Conservation (phyloP, 108 stramenopile genomes). For the Skeletonema marinoi region DNA sequence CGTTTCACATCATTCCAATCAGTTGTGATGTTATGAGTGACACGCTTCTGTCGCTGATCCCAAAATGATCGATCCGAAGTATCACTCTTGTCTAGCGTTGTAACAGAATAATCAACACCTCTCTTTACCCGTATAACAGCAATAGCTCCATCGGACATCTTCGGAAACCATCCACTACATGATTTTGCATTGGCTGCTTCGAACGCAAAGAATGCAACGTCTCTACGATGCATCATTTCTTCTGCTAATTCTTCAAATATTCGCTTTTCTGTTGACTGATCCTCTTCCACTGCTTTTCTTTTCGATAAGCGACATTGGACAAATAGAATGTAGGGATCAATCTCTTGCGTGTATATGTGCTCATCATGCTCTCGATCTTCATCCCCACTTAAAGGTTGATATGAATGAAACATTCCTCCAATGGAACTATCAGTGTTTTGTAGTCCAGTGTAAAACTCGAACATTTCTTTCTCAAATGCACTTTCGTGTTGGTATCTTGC, state of each 20-base stretch:
- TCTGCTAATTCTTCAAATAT: slow-evolving; percentile 38
- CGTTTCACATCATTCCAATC: slow-evolving; percentile 27
- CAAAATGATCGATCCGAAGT: slow-evolving; percentile 1
- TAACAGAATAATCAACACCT: slow-evolving; percentile 14
- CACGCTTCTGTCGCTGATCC: slow-evolving; percentile 2
- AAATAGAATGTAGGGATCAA: slow-evolving; percentile 41
- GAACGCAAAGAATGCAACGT: slow-evolving; percentile 49
- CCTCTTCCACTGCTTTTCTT: neutral
- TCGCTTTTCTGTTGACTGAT: neutral
- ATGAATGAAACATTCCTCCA: slow-evolving; percentile 24
- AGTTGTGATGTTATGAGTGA: slow-evolving; percentile 27
- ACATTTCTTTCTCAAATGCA: slow-evolving; percentile 25
- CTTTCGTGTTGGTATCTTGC: slow-evolving; percentile 12
- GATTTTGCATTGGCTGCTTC: slow-evolving; percentile 1
- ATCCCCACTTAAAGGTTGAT: neutral
- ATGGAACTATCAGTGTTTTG: slow-evolving; percentile 9
- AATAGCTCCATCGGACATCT: slow-evolving; percentile 14
- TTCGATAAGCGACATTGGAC: slow-evolving; percentile 39
- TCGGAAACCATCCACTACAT: slow-evolving; percentile 17
- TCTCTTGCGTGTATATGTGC: slow-evolving; percentile 22
- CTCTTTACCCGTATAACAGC: slow-evolving; percentile 17
- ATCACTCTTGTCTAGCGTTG: neutral
- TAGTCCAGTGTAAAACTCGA: slow-evolving; percentile 29
- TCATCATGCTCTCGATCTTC: neutral
- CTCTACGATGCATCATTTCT: slow-evolving; percentile 41